Evolutionary conservation across 129 eudicot species (phyloP).

Genomic region (Centrapalus pauciflorus): DNA sequence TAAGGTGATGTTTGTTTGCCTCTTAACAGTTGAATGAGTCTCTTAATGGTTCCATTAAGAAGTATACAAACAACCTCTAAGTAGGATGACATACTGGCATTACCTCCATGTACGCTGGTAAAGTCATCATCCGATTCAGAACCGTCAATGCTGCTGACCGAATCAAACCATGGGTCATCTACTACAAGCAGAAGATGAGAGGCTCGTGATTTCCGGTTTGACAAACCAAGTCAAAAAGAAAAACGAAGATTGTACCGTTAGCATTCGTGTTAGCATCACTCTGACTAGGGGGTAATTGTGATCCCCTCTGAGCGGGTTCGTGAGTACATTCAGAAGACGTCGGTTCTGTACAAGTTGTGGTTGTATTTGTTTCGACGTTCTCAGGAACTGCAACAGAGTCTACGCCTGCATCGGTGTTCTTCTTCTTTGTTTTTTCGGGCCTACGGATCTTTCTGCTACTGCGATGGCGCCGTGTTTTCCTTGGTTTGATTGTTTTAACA

Average conservation of each 20-base stretch:
- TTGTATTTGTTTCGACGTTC: conserved; percentile 47
- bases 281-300: conserved; percentile 63
- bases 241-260: conserved; percentile 35
- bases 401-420: conserved; percentile 34
- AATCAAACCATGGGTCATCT: conserved; percentile 93
- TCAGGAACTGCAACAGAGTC: conserved; percentile 37
- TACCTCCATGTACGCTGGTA: conserved; percentile 84
- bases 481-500: conserved; percentile 27
- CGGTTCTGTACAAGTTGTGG: conserved; percentile 44
- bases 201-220: background rate
- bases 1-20: background rate
- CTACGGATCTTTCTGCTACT: conserved; percentile 32
- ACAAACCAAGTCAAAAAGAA: background rate
- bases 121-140: conserved; percentile 85
- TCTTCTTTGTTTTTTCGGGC: conserved; percentile 39
- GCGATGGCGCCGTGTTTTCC: conserved; percentile 30
- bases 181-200: conserved; percentile 30
- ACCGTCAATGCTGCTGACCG: conserved; percentile 55
- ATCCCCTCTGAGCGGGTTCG: conserved; percentile 58
- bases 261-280: conserved; percentile 55
- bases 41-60: no score
- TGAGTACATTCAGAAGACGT: conserved; percentile 50
- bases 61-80: no score
- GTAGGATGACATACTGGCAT: conserved; percentile 4
- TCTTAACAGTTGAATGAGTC: no score